Evolutionary conservation across 2,329 filamentous ascomycete species (phyloP).

Genomic region (Tolypocladium ovalisporum): DNA sequence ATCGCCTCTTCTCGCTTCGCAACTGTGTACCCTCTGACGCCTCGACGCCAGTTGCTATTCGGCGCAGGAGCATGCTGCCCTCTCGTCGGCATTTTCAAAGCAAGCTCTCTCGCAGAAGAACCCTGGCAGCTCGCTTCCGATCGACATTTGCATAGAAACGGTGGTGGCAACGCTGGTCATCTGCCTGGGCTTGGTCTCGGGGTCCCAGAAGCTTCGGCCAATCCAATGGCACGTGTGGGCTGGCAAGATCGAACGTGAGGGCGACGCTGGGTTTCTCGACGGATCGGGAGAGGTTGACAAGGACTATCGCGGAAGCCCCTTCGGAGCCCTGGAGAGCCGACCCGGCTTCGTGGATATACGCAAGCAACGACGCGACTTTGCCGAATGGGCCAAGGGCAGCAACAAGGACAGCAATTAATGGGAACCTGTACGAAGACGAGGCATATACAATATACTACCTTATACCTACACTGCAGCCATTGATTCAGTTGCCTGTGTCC

Average conservation of each 20-base stretch:
- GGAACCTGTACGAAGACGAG: neutral
- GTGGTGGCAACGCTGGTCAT: conserved; percentile 69
- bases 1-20: neutral
- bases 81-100: conserved; percentile 47
- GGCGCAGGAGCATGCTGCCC: conserved; percentile 77
- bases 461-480: neutral
- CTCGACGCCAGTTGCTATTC: conserved; percentile 72
- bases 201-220: conserved; percentile 68
- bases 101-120: conserved; percentile 30
- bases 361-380: conserved; percentile 68
- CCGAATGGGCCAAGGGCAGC: conserved; percentile 52
- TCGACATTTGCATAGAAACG: conserved; percentile 83
- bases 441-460: neutral
- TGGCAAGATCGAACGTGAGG: conserved; percentile 72
- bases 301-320: conserved; percentile 68
- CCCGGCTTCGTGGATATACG: conserved; percentile 83
- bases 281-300: conserved; percentile 56
- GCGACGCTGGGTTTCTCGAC: conserved; percentile 45
- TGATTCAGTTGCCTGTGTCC: neutral
- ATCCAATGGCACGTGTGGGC: conserved; percentile 78
- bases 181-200: conserved; percentile 71
- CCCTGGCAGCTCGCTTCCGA: conserved; percentile 47
- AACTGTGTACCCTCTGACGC: conserved; percentile 7
- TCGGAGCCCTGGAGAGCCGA: conserved; percentile 65
- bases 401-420: conserved; percentile 10